A percentile compares a stretch with the other conserved stretches of the same genome.
Conservation (phyloP, 202 grass and related monocot genomes). For the Bolboschoenoplectus hybrid region DNA sequence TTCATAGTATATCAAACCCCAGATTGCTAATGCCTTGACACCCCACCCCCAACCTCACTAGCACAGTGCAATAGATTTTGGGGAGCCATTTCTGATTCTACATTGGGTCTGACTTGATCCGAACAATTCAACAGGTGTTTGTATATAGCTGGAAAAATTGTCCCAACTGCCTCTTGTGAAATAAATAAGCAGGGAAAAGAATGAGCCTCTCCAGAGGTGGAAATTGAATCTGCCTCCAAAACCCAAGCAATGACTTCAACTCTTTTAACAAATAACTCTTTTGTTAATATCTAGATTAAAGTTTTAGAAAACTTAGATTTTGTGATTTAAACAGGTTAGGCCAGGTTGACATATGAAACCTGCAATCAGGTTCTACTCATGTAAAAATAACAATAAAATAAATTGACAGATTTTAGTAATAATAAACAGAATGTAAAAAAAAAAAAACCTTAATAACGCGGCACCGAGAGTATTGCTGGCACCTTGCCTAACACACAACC, state of each 20-base stretch:
- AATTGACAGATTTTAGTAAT: constrained; percentile 14
- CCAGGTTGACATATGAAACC: not conserved
- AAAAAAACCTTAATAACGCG: constrained; percentile 60
- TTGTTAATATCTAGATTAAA: not conserved
- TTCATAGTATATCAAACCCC: not conserved
- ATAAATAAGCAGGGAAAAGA: not conserved
- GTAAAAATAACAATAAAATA: constrained; percentile 6
- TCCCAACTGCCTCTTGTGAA: not conserved
- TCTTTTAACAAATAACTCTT: constrained; percentile 1
- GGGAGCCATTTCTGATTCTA: constrained; percentile 10
- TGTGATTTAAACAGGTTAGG: not conserved
- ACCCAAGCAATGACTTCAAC: constrained; percentile 16
- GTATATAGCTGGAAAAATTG: not conserved
- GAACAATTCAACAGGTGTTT: constrained; percentile 1
- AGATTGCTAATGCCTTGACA: not conserved
- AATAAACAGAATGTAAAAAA: constrained; percentile 15
- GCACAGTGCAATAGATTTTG: not conserved
- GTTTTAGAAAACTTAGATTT: constrained; percentile 3
- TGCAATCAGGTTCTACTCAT: not conserved
- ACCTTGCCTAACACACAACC: constrained; percentile 42
- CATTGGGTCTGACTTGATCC: not conserved
- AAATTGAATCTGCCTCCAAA: not conserved
- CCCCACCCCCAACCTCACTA: not conserved
- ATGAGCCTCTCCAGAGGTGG: not conserved
- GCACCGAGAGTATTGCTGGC: constrained; percentile 44